Base-by-base conservation (phyloP, 208 protist genomes). In the Strigomonas galati region DNA sequence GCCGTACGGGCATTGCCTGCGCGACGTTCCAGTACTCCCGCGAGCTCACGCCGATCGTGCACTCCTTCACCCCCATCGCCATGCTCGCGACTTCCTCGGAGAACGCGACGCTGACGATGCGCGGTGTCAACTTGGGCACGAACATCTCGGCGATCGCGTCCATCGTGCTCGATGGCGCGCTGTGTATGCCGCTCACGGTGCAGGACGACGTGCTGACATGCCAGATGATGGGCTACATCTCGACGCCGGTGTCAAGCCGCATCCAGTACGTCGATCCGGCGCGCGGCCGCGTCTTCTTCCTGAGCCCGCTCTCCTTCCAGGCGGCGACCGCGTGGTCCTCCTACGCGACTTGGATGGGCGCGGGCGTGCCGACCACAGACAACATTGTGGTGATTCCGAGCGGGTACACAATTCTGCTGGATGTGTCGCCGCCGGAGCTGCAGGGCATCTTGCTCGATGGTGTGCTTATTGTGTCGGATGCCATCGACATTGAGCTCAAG, bases 311-410 rank as follows among this genome's bases (percentile, higher is more conserved):
- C 60, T 53, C 66, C 24, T 79, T 83, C 63, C 79, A 79, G 64
- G 67, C 73, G 0, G 67, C 73, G 3, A 71, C 78, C 0, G 64
- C 69, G 49, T 83, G 78, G 78, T 83, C 78, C 15, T 78, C 78
- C 21, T 78, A 76, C 64, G 57, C 74, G 14, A 71, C 78, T 19
- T 83, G 78, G 78, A 68, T 67, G 30, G 65, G 70, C 5, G 49
- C 49, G 14, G 58, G 58, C 12, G 63, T 71, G 1, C 78, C 78
- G 6, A 53, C 40, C 28, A 65, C 64, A 35, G 69, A 67, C 6
- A 35, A 71, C 17, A 69, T 68, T 6, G 71, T 77, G 0, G 60
- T 73, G 1, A 60, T 84, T 10, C 53, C 62, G 12, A 44, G 37
- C 24, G 65, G 58, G 53, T 73, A 61, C 52, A 68, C 74, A 1